These are phyloP conservation scores for Dillenia suffruticosa DNA, from an alignment of 164 flowering plant species.

Conservation along the genomic window DNA sequence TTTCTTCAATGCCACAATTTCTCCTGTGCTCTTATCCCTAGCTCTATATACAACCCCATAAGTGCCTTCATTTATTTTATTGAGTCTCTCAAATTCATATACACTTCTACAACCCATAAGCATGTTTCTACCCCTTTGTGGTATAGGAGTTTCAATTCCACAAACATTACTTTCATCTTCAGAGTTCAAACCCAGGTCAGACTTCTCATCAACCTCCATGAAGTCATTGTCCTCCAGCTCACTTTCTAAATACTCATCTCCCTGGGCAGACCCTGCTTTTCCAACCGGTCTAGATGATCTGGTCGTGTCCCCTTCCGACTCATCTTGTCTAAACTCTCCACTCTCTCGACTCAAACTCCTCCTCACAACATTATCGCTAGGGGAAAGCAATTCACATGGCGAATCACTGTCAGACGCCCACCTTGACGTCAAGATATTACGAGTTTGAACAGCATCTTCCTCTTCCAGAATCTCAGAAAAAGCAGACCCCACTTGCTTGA, in stretches of 20 bases:
- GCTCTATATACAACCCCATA: constrained; percentile 78
- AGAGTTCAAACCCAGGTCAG: constrained; percentile 10
- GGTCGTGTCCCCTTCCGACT: constrained; percentile 15
- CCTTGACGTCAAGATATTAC: constrained; percentile 39
- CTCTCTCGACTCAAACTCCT: constrained; percentile 29
- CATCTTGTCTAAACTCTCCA: constrained; percentile 32
- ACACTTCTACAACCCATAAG: constrained; percentile 58
- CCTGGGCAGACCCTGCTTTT: constrained; percentile 4
- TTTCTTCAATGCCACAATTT: constrained; percentile 75
- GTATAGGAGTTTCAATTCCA: not conserved
- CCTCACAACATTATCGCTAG: constrained; percentile 12
- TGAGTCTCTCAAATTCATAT: constrained; percentile 55
- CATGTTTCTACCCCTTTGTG: constrained; percentile 38
- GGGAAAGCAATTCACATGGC: constrained; percentile 9
- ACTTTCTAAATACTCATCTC: constrained; percentile 16
- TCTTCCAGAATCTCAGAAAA: constrained; percentile 17
- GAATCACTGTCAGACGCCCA: constrained; percentile 48
- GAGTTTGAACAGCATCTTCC: constrained; percentile 25
- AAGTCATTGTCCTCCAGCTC: constrained; percentile 17
- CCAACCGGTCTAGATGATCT: constrained; percentile 21
- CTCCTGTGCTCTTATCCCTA: constrained; percentile 55
- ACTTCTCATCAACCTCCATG: constrained; percentile 23
- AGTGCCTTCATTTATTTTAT: constrained; percentile 69
- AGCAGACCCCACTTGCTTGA: constrained; percentile 7
- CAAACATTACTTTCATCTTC: constrained; percentile 16